phyloP scores from a whole-genome alignment of 306 rosid genomes.

The Hylodesmum podocarpum region DNA sequence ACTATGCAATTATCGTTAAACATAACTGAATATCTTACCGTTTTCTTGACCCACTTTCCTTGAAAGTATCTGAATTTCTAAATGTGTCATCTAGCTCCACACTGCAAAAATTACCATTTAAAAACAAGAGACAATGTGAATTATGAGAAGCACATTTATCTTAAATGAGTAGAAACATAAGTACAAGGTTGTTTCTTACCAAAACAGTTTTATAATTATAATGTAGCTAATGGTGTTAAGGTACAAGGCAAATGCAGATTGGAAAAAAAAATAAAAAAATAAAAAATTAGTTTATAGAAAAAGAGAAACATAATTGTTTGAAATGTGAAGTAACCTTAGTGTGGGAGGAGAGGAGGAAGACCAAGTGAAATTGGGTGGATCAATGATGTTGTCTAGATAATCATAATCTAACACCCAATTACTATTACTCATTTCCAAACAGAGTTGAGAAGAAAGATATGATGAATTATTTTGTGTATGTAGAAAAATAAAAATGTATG shows the following conservation, averaged over 20 bases:
- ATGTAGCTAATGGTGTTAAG: neutral
- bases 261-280: no score
- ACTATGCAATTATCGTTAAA: neutral
- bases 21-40: constrained; percentile 37
- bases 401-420: constrained; percentile 63
- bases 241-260: neutral
- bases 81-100: constrained; percentile 50
- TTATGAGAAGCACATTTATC: neutral
- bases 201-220: neutral
- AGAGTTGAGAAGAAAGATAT: neutral
- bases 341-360: constrained; percentile 38
- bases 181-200: neutral
- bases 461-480: neutral
- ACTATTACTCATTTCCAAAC: constrained; percentile 28
- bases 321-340: constrained; percentile 31
- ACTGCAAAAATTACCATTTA: constrained; percentile 38
- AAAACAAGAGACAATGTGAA: neutral
- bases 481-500: neutral
- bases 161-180: neutral
- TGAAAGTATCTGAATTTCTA: constrained; percentile 37
- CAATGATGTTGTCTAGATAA: constrained; percentile 52
- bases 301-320: neutral
- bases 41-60: constrained; percentile 56
- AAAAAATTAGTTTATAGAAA: neutral
- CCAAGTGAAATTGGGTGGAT: constrained; percentile 55